phyloP scores from a whole-genome alignment of 2,329 filamentous ascomycete species.

The Aureobasidium lini region DNA sequence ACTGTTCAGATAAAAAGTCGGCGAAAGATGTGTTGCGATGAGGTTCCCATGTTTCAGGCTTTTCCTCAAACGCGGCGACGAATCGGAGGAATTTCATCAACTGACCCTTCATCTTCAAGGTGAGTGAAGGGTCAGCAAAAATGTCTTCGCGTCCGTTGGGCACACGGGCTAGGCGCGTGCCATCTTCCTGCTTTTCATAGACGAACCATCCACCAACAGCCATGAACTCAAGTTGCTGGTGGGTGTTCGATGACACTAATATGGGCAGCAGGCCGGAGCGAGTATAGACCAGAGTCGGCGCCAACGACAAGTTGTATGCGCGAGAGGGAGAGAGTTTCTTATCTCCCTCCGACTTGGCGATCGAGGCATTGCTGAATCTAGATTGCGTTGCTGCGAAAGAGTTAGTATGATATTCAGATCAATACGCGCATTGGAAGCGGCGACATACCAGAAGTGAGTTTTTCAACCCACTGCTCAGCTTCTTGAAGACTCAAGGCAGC shows the following conservation, averaged over 20 bases:
- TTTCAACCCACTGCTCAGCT: constrained; percentile 63
- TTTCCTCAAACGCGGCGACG: constrained; percentile 63
- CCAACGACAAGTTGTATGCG: constrained; percentile 74
- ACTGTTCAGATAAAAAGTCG: constrained; percentile 50
- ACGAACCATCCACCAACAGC: constrained; percentile 92
- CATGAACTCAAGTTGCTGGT: constrained; percentile 85
- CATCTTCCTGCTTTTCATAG: constrained; percentile 36
- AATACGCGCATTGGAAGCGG: neutral
- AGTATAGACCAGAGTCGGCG: constrained; percentile 80
- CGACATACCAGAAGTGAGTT: constrained; percentile 21
- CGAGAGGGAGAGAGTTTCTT: constrained; percentile 53
- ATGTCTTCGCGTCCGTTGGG: constrained; percentile 89
- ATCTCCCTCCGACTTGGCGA: constrained; percentile 25
- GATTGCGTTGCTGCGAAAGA: constrained; percentile 13
- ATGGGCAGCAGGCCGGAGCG: constrained; percentile 68
- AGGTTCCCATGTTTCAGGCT: constrained; percentile 51
- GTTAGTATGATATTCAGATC: neutral
- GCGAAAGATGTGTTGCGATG: constrained; percentile 50
- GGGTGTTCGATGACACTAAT: constrained; percentile 82
- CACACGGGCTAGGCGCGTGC: constrained; percentile 54
- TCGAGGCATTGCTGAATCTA: constrained; percentile 26
- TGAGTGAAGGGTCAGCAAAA: constrained; percentile 69
- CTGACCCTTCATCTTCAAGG: constrained; percentile 71
- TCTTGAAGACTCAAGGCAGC: constrained; percentile 81
- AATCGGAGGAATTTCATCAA: constrained; percentile 94